A percentile compares a stretch with the other conserved stretches of the same genome.
phyloP scores from a whole-genome alignment of 352 stramenopile genomes.

The Pythium volutum region DNA sequence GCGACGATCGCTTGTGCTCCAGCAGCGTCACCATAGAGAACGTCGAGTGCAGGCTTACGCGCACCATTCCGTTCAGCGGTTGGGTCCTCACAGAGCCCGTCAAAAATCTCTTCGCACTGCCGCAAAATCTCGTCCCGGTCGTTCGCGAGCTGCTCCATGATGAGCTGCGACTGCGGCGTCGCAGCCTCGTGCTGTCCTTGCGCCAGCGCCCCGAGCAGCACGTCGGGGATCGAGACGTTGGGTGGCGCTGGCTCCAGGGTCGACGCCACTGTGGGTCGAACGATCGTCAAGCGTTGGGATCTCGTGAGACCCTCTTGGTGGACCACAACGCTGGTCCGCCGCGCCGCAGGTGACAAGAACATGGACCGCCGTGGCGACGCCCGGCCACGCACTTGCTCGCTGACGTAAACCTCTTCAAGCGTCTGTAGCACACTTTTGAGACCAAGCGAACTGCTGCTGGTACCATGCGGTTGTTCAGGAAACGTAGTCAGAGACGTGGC shows the following conservation, averaged over 20 bases:
- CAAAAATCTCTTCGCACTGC: slow-evolving; percentile 57
- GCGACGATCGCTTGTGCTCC: neutral
- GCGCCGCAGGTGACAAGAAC: slow-evolving; percentile 15
- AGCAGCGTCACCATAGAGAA: neutral
- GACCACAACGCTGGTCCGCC: slow-evolving; percentile 16
- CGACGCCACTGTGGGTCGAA: neutral
- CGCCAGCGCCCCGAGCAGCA: slow-evolving; percentile 35
- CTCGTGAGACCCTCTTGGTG: neutral
- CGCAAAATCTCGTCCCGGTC: slow-evolving; percentile 32
- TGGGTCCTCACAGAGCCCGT: slow-evolving; percentile 51
- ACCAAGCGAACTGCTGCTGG: slow-evolving; percentile 11
- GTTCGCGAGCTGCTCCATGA: slow-evolving; percentile 23
- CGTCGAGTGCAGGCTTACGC: neutral
- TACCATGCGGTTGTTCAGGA: neutral
- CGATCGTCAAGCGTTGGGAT: slow-evolving; percentile 7
- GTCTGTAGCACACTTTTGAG: slow-evolving; percentile 44
- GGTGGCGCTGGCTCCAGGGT: neutral
- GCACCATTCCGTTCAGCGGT: neutral
- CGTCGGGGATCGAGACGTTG: slow-evolving; percentile 40
- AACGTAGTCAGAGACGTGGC: slow-evolving; percentile 30
- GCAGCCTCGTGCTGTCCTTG: slow-evolving; percentile 16
- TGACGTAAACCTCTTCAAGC: slow-evolving; percentile 60
- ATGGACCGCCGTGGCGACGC: slow-evolving; percentile 14
- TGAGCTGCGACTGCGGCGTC: slow-evolving; percentile 10
- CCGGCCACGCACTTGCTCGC: slow-evolving; percentile 45